Conservation (phyloP, 2,329 filamentous ascomycete genomes). For the Fusarium papillatum region DNA sequence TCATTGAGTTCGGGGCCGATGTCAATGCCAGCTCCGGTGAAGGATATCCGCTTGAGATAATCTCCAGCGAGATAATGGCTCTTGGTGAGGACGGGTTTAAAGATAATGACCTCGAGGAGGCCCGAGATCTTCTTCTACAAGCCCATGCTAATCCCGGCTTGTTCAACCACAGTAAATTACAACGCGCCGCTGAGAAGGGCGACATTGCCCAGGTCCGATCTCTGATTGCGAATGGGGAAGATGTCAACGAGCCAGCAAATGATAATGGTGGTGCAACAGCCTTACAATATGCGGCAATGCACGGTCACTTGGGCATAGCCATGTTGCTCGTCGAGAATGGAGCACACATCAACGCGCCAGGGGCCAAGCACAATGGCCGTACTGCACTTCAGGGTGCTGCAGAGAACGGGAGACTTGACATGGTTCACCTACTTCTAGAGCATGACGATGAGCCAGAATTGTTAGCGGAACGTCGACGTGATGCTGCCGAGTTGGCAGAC, state of each 20-base stretch:
- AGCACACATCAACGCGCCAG: neutral
- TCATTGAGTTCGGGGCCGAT: too few species aligned
- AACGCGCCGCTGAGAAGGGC: neutral
- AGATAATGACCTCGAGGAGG: neutral
- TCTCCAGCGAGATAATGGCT: neutral
- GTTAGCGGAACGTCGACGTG: neutral
- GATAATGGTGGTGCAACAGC: neutral
- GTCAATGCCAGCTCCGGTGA: too few species aligned
- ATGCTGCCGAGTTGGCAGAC: neutral
- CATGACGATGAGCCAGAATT: neutral
- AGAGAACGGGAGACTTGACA: neutral
- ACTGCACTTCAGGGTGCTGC: neutral
- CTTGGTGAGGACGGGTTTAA: too few species aligned
- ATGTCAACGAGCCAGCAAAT: neutral
- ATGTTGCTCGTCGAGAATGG: neutral
- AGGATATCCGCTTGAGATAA: neutral
- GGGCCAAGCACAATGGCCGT: neutral
- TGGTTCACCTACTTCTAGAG: neutral
- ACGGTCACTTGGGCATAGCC: neutral
- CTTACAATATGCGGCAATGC: neutral
- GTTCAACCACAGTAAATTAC: neutral
- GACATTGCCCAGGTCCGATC: neutral
- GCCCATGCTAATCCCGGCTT: neutral
- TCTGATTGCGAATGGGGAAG: neutral
- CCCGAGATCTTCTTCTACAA: neutral